phyloP scores from a whole-genome alignment of 2,329 filamentous ascomycete genomes.

The Neocatenulostroma microsporum region DNA sequence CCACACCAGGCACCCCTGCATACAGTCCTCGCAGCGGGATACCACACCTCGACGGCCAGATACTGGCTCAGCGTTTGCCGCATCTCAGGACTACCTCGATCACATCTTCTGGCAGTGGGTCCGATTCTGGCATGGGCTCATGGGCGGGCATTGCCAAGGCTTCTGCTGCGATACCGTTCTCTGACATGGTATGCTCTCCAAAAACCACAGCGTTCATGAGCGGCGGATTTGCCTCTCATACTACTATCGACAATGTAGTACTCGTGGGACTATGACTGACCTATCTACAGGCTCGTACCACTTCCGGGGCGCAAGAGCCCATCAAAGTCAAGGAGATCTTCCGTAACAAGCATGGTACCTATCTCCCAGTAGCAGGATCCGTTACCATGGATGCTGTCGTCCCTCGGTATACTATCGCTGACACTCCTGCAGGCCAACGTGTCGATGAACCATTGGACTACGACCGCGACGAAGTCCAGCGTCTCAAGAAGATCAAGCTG shows the following conservation, averaged over 20 bases:
- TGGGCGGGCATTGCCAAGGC: constrained; percentile 11
- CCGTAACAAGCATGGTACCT: too few relatives aligned
- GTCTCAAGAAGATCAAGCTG: constrained; percentile 54
- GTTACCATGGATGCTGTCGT: too few relatives aligned
- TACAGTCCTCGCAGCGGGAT: constrained; percentile 3
- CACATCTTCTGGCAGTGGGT: constrained; percentile 3
- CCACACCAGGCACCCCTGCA: constrained; percentile 4
- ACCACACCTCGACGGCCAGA: neutral
- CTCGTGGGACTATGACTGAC: too few relatives aligned
- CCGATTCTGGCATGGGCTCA: constrained; percentile 2
- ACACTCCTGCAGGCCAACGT: constrained; percentile 51
- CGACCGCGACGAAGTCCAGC: constrained; percentile 50
- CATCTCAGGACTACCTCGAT: constrained; percentile 9
- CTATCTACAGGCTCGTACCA: too few relatives aligned
- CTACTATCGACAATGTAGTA: too few relatives aligned
- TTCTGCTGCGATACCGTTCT: constrained; percentile 14
- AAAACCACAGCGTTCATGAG: too few relatives aligned
- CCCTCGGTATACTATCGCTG: too few relatives aligned
- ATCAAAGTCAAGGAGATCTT: constrained; percentile 31
- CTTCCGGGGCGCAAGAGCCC: too few relatives aligned
- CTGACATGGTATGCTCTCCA: too few relatives aligned
- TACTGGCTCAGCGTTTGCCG: constrained; percentile 2
- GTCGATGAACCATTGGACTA: constrained; percentile 47
- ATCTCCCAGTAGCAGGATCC: too few relatives aligned
- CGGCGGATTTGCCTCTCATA: too few relatives aligned